Conservation (phyloP, 2,329 filamentous ascomycete genomes). For the Pseudocercospora musae region DNA sequence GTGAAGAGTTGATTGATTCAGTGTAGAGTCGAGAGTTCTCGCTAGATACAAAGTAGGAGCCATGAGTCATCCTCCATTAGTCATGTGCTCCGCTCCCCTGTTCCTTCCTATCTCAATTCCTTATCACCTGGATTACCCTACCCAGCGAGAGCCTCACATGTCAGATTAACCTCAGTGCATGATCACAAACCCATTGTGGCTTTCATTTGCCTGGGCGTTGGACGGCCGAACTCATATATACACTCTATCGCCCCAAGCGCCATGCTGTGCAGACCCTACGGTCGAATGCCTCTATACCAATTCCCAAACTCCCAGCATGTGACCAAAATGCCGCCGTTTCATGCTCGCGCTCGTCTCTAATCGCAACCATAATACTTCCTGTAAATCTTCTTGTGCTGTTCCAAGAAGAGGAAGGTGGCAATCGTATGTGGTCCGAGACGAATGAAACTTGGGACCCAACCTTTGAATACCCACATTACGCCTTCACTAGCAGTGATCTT, state of each 20-base stretch:
- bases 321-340: neutral
- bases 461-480: constrained; percentile 79
- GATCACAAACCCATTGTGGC: too few relatives aligned
- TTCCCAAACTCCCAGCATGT: neutral
- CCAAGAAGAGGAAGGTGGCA: constrained; percentile 80
- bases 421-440: constrained; percentile 73
- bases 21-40: too few relatives aligned
- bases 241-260: neutral
- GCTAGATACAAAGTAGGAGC: too few relatives aligned
- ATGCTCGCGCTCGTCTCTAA: neutral
- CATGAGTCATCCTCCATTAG: too few relatives aligned
- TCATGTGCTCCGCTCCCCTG: too few relatives aligned
- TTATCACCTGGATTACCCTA: too few relatives aligned
- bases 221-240: neutral
- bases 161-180: too few relatives aligned
- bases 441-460: constrained; percentile 78
- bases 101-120: too few relatives aligned
- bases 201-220: neutral
- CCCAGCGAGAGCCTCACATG: too few relatives aligned
- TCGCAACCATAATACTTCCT: constrained; percentile 38
- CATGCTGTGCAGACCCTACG: neutral
- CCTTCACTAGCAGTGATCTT: constrained; percentile 71
- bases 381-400: constrained; percentile 80
- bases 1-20: too few relatives aligned
- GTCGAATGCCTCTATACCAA: neutral